These are phyloP conservation scores for Pseudogymnoascus sp. DNA, from an alignment of 2,329 filamentous ascomycete species.

Conservation along the genomic window DNA sequence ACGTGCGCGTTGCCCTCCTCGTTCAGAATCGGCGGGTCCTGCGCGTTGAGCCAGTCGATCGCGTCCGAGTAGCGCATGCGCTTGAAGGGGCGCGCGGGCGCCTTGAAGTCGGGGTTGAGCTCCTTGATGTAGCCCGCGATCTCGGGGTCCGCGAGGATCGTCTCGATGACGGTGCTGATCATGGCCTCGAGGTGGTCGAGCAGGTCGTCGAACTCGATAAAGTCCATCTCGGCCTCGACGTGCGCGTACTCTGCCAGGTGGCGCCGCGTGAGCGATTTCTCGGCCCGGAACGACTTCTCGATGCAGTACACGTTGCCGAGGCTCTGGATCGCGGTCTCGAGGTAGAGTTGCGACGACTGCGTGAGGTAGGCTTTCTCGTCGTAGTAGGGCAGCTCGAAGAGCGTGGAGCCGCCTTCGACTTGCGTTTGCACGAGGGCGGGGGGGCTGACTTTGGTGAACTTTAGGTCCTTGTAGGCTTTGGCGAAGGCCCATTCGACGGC, in stretches of 20 bases:
- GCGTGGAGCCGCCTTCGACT: conserved; percentile 79
- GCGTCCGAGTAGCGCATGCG: conserved; percentile 94
- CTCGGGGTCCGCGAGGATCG: conserved; percentile 63
- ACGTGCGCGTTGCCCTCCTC: conserved; percentile 83
- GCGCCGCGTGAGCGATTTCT: conserved; percentile 89
- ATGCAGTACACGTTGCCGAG: conserved; percentile 96
- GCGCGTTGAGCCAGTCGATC: conserved; percentile 85
- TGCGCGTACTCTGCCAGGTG: conserved; percentile 96
- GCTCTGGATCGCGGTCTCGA: conserved; percentile 86
- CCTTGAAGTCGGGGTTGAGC: conserved; percentile 84
- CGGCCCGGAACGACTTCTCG: conserved; percentile 96
- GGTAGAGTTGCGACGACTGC: conserved; percentile 93
- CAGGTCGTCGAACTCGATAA: conserved; percentile 85
- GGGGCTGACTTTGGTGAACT: conserved; percentile 61
- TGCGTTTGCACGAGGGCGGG: conserved; percentile 69
- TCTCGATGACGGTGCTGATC: conserved; percentile 63
- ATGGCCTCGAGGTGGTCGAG: conserved; percentile 79
- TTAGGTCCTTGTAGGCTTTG: conserved; percentile 53
- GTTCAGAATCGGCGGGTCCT: conserved; percentile 73
- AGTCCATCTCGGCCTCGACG: conserved; percentile 92
- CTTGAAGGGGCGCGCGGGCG: conserved; percentile 76
- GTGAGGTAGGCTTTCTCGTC: conserved; percentile 86
- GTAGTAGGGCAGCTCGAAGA: conserved; percentile 87
- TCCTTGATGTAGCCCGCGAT: conserved; percentile 67
- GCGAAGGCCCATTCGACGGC: conserved; percentile 61